These are phyloP conservation scores for Moesziomyces sp. DNA, from an alignment of 1,284 basidiomycete species.

Conservation along the genomic window DNA sequence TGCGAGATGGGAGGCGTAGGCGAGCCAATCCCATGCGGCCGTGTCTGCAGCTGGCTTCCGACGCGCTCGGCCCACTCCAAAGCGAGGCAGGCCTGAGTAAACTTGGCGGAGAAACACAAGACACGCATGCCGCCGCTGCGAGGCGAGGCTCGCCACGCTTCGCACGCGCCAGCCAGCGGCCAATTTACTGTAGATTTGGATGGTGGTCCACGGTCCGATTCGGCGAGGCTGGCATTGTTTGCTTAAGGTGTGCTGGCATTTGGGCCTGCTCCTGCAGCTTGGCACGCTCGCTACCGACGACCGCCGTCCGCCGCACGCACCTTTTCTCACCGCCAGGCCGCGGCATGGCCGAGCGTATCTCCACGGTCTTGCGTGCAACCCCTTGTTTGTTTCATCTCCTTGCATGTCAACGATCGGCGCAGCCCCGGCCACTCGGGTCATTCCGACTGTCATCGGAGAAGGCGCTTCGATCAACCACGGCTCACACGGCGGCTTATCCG, in stretches of 20 bases:
- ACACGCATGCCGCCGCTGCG: background rate
- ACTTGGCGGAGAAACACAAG: background rate
- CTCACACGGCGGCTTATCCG: too few relatives aligned
- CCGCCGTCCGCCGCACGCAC: too few relatives aligned
- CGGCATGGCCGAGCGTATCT: background rate
- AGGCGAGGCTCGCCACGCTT: background rate
- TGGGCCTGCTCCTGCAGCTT: background rate
- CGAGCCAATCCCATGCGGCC: too few relatives aligned
- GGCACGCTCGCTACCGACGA: background rate
- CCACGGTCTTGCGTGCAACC: background rate
- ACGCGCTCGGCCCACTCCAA: background rate
- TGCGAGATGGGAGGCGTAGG: background rate
- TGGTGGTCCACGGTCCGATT: too few relatives aligned
- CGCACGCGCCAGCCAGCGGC: background rate
- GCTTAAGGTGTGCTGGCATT: background rate
- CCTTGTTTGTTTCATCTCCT: background rate
- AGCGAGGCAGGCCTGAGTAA: background rate
- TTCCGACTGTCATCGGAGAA: too few relatives aligned
- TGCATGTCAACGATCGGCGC: background rate
- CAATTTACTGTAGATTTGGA: background rate
- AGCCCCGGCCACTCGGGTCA: too few relatives aligned
- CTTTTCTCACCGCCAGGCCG: too few relatives aligned
- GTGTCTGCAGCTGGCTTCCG: too few relatives aligned
- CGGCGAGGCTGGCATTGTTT: too few relatives aligned
- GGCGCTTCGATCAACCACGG: too few relatives aligned